A percentile compares a stretch with the other conserved stretches of the same genome.
These are phyloP conservation scores for Microstegium vimineum DNA, from an alignment of 176 grass and related monocot species.

Conservation along the genomic window DNA sequence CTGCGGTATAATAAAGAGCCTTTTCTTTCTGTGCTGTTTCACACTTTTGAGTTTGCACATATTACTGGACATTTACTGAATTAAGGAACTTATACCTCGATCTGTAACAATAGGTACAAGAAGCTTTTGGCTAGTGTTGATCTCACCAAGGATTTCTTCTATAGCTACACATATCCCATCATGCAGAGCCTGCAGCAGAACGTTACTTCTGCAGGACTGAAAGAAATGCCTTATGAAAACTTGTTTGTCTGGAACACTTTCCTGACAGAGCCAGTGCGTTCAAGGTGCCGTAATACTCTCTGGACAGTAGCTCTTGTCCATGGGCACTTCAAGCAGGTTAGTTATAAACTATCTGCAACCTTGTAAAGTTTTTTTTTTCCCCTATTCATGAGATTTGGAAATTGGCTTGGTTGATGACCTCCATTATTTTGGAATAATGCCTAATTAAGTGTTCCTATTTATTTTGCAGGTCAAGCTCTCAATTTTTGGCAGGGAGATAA, in stretches of 20 bases:
- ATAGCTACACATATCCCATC: constrained; percentile 95
- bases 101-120: constrained; percentile 73
- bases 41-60: background rate
- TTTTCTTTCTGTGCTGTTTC: background rate
- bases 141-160: constrained; percentile 97
- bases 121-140: constrained; percentile 89
- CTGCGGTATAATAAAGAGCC: constrained; percentile 48
- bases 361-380: background rate
- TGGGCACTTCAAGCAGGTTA: constrained; percentile 96
- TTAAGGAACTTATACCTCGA: background rate
- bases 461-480: constrained; percentile 70
- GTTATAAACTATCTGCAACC: background rate
- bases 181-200: constrained; percentile 94
- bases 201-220: constrained; percentile 45
- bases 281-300: constrained; percentile 77
- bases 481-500: constrained; percentile 86
- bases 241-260: constrained; percentile 97
- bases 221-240: constrained; percentile 83
- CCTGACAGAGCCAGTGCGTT: constrained; percentile 73
- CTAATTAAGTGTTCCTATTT: background rate
- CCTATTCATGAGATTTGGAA: constrained; percentile 5
- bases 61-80: background rate
- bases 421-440: background rate
- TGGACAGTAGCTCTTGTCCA: constrained; percentile 96
- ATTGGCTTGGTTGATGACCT: background rate